Percentiles rank a stretch among this genome's conserved stretches.
Conservation (phyloP, 2,329 filamentous ascomycete species). For the Sordariomycetes sp. region DNA sequence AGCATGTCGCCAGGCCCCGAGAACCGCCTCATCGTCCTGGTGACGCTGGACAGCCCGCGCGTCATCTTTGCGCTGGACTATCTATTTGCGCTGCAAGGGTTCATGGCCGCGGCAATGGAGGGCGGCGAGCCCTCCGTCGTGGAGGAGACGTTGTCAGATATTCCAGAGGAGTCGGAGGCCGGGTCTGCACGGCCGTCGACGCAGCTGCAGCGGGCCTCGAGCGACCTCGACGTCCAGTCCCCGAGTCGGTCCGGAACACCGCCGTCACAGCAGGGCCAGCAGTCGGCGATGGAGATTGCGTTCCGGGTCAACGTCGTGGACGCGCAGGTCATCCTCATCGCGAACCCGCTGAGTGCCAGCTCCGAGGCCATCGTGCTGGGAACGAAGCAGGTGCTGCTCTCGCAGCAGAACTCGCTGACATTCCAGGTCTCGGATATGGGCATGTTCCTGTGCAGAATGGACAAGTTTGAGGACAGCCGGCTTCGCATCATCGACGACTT, state of each 20-base stretch:
- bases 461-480: conserved; percentile 82
- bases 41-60: conserved; percentile 87
- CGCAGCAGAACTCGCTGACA: conserved; percentile 86
- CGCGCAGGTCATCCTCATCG: conserved; percentile 90
- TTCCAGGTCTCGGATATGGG: conserved; percentile 88
- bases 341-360: conserved; percentile 77
- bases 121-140: conserved; percentile 41
- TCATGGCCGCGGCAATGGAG: conserved; percentile 59
- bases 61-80: conserved; percentile 96
- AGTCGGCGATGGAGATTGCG: conserved; percentile 53
- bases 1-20: conserved; percentile 77
- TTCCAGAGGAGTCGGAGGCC: conserved; percentile 42
- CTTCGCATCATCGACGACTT: conserved; percentile 95
- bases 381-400: conserved; percentile 84
- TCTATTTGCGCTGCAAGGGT: conserved; percentile 76
- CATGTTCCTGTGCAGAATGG: conserved; percentile 99
- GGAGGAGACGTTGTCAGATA: conserved; percentile 39
- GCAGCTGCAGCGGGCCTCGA: conserved; percentile 12
- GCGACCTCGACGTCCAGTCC: background rate
- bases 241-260: background rate
- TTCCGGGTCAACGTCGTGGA: conserved; percentile 92
- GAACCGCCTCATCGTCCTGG: conserved; percentile 72
- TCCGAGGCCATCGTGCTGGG: conserved; percentile 94
- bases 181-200: conserved; percentile 24
- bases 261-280: background rate